Conservation (phyloP, 306 rosid species). For the Castanea sativa region DNA sequence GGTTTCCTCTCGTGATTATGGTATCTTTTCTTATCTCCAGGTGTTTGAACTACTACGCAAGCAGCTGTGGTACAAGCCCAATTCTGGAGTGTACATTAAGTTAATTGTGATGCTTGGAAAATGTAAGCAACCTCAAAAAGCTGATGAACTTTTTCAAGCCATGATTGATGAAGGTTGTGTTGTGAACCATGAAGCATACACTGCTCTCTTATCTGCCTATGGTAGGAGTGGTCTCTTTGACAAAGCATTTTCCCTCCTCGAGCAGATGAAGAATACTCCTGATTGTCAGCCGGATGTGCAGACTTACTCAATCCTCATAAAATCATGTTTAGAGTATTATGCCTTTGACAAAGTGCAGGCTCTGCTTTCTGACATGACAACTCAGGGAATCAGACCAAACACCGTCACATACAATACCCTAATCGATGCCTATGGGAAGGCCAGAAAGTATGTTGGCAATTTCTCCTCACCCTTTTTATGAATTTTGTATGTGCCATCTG, state of each 20-base stretch:
- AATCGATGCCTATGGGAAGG: constrained; percentile 88
- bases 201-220: constrained; percentile 88
- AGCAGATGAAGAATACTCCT: constrained; percentile 68
- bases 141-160: constrained; percentile 64
- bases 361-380: constrained; percentile 76
- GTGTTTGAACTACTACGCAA: constrained; percentile 78
- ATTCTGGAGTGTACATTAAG: constrained; percentile 69
- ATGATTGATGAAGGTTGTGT: constrained; percentile 87
- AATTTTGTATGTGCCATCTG: constrained; percentile 26
- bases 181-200: constrained; percentile 66
- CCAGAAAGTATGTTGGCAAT: constrained; percentile 56
- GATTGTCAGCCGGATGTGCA: constrained; percentile 85
- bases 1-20: constrained; percentile 11
- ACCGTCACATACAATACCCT: constrained; percentile 79
- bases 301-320: constrained; percentile 83
- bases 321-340: constrained; percentile 77
- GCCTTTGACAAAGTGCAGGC: constrained; percentile 69
- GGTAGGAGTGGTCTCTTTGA: constrained; percentile 84
- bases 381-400: constrained; percentile 71
- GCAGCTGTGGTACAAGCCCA: constrained; percentile 87
- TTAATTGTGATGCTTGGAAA: constrained; percentile 94
- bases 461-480: constrained; percentile 15
- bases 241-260: constrained; percentile 72
- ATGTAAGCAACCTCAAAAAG: constrained; percentile 90
- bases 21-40: constrained; percentile 37